Conservation (phyloP, 2,329 filamentous ascomycete genomes). For the Trichoderma polysporum region DNA sequence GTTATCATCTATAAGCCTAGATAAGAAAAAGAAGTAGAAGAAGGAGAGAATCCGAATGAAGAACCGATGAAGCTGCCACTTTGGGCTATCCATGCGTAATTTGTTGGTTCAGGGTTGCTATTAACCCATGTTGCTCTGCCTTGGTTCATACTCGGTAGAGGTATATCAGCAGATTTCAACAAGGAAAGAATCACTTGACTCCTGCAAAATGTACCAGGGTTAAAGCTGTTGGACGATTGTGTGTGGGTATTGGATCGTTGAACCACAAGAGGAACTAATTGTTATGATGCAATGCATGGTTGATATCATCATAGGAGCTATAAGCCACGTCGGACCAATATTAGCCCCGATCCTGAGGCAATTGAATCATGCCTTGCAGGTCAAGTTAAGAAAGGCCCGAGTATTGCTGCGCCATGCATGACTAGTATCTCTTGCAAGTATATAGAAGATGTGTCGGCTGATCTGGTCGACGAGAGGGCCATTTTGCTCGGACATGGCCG, state of each 20-base stretch:
- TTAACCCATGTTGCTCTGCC: neutral
- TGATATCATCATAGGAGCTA: neutral
- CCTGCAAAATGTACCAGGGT: slow-evolving; percentile 31
- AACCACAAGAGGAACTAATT: neutral
- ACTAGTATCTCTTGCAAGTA: neutral
- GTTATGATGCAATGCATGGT: neutral
- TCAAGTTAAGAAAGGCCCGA: neutral
- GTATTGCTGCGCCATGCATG: slow-evolving; percentile 14
- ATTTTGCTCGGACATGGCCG: neutral
- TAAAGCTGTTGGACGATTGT: slow-evolving; percentile 22
- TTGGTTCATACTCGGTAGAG: neutral
- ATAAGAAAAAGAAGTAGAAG: too few species aligned
- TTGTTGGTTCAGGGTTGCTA: neutral
- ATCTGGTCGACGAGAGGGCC: neutral
- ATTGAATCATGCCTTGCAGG: slow-evolving; percentile 1
- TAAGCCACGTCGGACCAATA: neutral
- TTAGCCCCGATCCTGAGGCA: neutral
- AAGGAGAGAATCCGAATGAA: neutral
- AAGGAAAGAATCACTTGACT: slow-evolving; percentile 33
- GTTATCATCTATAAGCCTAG: neutral
- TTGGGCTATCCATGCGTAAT: neutral
- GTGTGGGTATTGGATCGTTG: neutral
- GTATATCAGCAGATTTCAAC: neutral
- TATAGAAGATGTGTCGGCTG: neutral
- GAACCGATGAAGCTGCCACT: neutral